Conservation (phyloP, 148 eudicot genomes). For the Rheum nobile region DNA sequence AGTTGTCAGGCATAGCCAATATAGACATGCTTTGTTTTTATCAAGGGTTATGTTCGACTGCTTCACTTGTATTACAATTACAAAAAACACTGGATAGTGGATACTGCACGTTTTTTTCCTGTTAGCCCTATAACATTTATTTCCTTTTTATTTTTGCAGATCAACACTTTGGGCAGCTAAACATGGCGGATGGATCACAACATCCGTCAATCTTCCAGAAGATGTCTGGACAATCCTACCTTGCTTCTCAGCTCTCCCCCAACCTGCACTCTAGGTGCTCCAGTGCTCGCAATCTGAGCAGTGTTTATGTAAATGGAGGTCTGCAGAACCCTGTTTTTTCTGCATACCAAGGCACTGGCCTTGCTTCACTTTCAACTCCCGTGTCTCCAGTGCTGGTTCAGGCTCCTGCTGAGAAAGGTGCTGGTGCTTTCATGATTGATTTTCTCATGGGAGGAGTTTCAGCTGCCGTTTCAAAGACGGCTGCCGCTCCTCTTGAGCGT, state of each 20-base stretch:
- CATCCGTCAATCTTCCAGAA: slow-evolving; percentile 33
- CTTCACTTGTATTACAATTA: neutral
- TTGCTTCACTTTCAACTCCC: slow-evolving; percentile 16
- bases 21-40: neutral
- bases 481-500: slow-evolving; percentile 80
- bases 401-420: slow-evolving; percentile 36
- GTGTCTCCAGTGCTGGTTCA: slow-evolving; percentile 30
- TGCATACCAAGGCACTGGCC: slow-evolving; percentile 12
- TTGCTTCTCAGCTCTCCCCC: slow-evolving; percentile 28
- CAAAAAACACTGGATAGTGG: too few species aligned
- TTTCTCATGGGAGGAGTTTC: slow-evolving; percentile 75
- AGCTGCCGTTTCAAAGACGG: slow-evolving; percentile 62
- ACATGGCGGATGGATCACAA: slow-evolving; percentile 35
- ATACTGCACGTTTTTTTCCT: too few species aligned
- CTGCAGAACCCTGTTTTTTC: slow-evolving; percentile 18
- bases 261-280: slow-evolving; percentile 22
- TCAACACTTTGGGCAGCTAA: slow-evolving; percentile 13
- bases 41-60: neutral
- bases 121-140: neutral
- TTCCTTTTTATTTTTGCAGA: slow-evolving; percentile 10
- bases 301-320: slow-evolving; percentile 23
- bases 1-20: neutral
- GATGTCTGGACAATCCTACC: slow-evolving; percentile 30
- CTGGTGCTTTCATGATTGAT: slow-evolving; percentile 34
- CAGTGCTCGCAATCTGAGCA: slow-evolving; percentile 12